A percentile compares a stretch with the other conserved stretches of the same genome.
These are phyloP conservation scores for Immersiporthe knoxdaviesiana DNA, from an alignment of 2,329 filamentous ascomycete species.

Conservation along the genomic window DNA sequence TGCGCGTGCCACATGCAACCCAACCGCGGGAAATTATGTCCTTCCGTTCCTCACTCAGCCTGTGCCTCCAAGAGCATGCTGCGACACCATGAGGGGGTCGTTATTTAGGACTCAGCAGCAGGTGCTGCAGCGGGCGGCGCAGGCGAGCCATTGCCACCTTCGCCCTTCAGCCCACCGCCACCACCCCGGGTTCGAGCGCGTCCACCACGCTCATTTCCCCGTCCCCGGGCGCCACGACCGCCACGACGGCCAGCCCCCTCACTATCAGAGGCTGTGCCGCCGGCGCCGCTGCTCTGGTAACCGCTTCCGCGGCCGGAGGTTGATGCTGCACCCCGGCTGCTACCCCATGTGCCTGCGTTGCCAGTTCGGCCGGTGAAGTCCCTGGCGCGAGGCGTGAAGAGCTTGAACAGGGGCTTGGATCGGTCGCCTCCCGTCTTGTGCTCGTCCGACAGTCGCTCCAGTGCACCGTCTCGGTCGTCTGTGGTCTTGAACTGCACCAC, in stretches of 20 bases:
- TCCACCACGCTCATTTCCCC: conserved; percentile 59
- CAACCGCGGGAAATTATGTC: conserved; percentile 3
- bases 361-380: conserved; percentile 58
- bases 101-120: conserved; percentile 34
- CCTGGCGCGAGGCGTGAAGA: conserved; percentile 72
- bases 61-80: neutral
- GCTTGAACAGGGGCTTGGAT: conserved; percentile 79
- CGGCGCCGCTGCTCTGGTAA: conserved; percentile 84
- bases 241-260: conserved; percentile 60
- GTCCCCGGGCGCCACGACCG: conserved; percentile 60
- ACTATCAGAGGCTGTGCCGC: conserved; percentile 74
- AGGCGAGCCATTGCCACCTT: conserved; percentile 56
- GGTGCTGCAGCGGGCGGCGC: conserved; percentile 57
- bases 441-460: conserved; percentile 74
- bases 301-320: conserved; percentile 64
- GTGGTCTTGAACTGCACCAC: conserved; percentile 81
- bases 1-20: neutral
- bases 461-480: conserved; percentile 79
- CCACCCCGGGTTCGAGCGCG: conserved; percentile 58
- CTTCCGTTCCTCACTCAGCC: neutral
- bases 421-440: conserved; percentile 77
- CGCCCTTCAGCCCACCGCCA: conserved; percentile 62
- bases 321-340: conserved; percentile 65
- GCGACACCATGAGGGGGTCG: neutral
- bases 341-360: conserved; percentile 69